These are phyloP conservation scores for Botrytis deweyae DNA, from an alignment of 2,329 filamentous ascomycete species.

Conservation along the genomic window DNA sequence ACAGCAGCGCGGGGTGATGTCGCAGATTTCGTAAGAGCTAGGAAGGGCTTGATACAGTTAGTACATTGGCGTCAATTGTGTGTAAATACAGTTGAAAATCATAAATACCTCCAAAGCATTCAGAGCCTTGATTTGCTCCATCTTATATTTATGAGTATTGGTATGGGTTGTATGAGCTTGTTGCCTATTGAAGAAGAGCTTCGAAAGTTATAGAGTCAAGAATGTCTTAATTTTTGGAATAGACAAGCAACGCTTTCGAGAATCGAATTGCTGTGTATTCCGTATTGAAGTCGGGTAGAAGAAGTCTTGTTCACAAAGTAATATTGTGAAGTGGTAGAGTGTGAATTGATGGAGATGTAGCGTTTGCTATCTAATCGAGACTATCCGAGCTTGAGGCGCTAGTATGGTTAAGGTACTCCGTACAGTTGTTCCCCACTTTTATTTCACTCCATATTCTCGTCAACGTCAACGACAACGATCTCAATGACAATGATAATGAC, in stretches of 20 bases:
- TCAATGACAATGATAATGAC: background rate
- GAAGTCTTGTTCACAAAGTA: background rate
- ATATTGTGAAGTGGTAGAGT: background rate
- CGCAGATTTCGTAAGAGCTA: constrained; percentile 83
- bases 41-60: constrained; percentile 69
- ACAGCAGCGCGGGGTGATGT: constrained; percentile 80
- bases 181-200: constrained; percentile 18
- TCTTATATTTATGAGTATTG: constrained; percentile 41
- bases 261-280: background rate
- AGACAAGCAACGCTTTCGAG: background rate
- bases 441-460: background rate
- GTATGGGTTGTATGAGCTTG: constrained; percentile 6
- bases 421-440: background rate
- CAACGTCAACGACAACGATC: background rate
- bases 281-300: background rate
- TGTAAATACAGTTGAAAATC: background rate
- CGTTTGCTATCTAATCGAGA: constrained; percentile 17
- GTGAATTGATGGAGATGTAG: constrained; percentile 4
- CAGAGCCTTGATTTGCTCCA: constrained; percentile 72
- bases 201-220: background rate
- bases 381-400: constrained; percentile 1
- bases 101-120: constrained; percentile 59
- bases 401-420: background rate
- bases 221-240: background rate
- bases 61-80: constrained; percentile 29